These are phyloP conservation scores for Neurospora terricola DNA, from an alignment of 495 filamentous ascomycete genomes.

Conservation along the genomic window DNA sequence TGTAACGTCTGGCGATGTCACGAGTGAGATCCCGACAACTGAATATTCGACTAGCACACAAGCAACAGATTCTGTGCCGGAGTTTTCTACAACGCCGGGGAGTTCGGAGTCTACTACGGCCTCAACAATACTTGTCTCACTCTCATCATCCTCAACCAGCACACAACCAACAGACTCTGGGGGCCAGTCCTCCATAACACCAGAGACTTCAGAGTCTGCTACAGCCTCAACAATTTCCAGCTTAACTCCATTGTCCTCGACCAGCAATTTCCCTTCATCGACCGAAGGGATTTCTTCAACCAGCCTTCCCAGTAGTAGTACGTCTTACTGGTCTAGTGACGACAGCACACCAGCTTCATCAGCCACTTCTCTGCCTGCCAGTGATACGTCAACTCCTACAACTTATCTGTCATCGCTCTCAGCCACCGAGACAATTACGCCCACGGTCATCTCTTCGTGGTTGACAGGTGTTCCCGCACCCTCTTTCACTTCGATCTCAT, in stretches of 20 bases:
- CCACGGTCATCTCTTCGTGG: background rate
- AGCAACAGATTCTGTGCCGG: background rate
- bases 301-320: background rate
- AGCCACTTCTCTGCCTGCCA: background rate
- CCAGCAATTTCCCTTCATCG: background rate
- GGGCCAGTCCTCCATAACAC: background rate
- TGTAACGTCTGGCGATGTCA: background rate
- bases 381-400: background rate
- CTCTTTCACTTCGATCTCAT: background rate
- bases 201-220: background rate
- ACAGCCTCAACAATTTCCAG: background rate
- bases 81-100: background rate
- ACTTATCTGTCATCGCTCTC: background rate
- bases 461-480: background rate
- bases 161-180: background rate
- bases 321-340: background rate
- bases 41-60: background rate
- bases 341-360: background rate
- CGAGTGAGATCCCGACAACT: background rate
- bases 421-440: background rate
- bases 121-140: no score
- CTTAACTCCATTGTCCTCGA: background rate
- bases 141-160: background rate
- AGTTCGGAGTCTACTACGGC: background rate
- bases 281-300: background rate